Conservation (phyloP, 805 yeast species). For the Grigorovia humatica region DNA sequence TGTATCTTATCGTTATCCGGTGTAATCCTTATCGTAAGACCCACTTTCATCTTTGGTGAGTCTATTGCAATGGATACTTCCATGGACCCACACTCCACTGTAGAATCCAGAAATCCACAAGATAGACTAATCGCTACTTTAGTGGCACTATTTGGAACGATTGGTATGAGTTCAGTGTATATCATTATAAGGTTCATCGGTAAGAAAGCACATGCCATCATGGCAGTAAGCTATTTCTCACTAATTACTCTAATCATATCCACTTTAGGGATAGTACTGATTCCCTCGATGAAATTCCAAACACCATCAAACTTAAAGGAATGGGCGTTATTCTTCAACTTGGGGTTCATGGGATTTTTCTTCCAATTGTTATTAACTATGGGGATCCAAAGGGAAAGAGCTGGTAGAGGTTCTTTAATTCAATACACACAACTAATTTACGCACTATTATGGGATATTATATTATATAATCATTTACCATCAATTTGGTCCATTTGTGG, state of each 20-base stretch:
- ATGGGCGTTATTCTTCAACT: conserved; percentile 50
- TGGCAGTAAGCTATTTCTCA: conserved; percentile 72
- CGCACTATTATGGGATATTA: conserved; percentile 65
- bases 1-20: conserved; percentile 62
- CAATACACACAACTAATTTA: conserved; percentile 67
- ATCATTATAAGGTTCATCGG: conserved; percentile 69
- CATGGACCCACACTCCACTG: conserved; percentile 2
- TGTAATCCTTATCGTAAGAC: conserved; percentile 73
- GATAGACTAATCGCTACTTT: conserved; percentile 52
- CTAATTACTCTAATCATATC: conserved; percentile 48
- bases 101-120: conserved; percentile 43
- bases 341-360: conserved; percentile 72
- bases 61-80: not conserved
- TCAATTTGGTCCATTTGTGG: conserved; percentile 61
- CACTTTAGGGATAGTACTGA: conserved; percentile 37
- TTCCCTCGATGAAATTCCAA: conserved; percentile 51
- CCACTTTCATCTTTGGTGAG: conserved; percentile 57
- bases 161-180: conserved; percentile 61
- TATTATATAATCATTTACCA: conserved; percentile 67
- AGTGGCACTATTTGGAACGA: conserved; percentile 55
- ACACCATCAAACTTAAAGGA: conserved; percentile 52
- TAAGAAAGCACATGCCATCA: conserved; percentile 63
- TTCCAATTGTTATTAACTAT: conserved; percentile 74
- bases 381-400: conserved; percentile 73
- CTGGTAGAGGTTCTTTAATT: conserved; percentile 68